Base-by-base conservation (phyloP, 2,329 filamentous ascomycete species). In the Leptographium radiaticola region DNA sequence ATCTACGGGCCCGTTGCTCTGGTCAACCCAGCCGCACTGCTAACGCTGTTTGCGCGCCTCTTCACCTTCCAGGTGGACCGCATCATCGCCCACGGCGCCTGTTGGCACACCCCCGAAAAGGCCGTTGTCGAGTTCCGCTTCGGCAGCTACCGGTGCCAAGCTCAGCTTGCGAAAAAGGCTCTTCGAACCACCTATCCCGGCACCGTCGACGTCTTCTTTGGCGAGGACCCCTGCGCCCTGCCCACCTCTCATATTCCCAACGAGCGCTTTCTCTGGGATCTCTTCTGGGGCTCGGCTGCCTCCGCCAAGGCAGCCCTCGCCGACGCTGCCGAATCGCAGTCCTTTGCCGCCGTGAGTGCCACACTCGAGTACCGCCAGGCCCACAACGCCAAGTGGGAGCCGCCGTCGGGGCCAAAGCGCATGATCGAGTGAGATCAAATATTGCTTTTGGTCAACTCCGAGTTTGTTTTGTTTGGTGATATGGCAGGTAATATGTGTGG, bases 101-200 rank as follows among this genome's bases (percentile, higher is more conserved):
- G 48, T 34, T 40, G 31, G 15, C 45, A 15, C n/a, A 45, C 15
- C 9, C 40, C 43, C 33, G 44, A 40, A 15, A 5, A 18, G 20
- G 53, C 53, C 38, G 67, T 72, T 2, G 57, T 76, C 15, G 76
- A 79, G 66, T 76, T 72, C 58, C 68, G 71, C 12, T 81, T 81
- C 58, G 75, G 74, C 0, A 78, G 75, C 53, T 80, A 76, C 1
- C 76, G 73, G 63, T 52, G 42, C 40, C 77, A 81, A 68, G 69
- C 76, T 0, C 71, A 77, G 64, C 69, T 72, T 51, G 75, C 71
- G 2, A 63, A 65, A 39, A 63, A 66, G 61, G 61, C 65, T 0
- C 49, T 66, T 13, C 51, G 38, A 16, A 9, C 16, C 13, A 15
- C 4, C 57, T 60, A 59, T 16, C 47, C 45, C 9, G 45, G 57